A percentile compares a stretch with the other conserved stretches of the same genome.
Conservation (phyloP, 2,329 filamentous ascomycete species). For the Tolypocladium amazonense region DNA sequence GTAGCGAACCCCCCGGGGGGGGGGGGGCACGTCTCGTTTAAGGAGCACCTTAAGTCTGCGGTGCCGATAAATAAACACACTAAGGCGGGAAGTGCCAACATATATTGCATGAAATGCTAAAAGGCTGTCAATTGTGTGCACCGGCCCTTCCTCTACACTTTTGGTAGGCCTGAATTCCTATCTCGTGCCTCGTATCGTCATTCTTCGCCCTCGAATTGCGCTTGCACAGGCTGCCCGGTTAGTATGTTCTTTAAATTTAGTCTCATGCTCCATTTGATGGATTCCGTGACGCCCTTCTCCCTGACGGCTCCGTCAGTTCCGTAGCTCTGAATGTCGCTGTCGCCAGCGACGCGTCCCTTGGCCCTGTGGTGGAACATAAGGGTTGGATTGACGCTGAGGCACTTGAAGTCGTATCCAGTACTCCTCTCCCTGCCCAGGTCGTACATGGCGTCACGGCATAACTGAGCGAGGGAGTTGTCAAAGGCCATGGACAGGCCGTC, state of each 20-base stretch:
- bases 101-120: background rate
- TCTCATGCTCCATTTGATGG: constrained; percentile 19
- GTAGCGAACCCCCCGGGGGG: no score
- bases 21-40: background rate
- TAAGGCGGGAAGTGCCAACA: background rate
- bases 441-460: constrained; percentile 30
- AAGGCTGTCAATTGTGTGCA: background rate
- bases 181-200: background rate
- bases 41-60: background rate
- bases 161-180: background rate
- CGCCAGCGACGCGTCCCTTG: constrained; percentile 14
- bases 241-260: constrained; percentile 19
- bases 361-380: constrained; percentile 22
- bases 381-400: constrained; percentile 21
- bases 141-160: background rate
- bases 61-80: background rate
- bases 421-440: constrained; percentile 8
- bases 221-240: constrained; percentile 12
- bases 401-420: constrained; percentile 9
- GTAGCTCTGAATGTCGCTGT: constrained; percentile 19
- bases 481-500: constrained; percentile 25
- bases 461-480: constrained; percentile 31
- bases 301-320: constrained; percentile 10
- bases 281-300: constrained; percentile 19
- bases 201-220: constrained; percentile 8